These are phyloP conservation scores for Gorgonomyces haynaldii DNA, from an alignment of 192 early-diverging fungal genomes.

Conservation along the genomic window DNA sequence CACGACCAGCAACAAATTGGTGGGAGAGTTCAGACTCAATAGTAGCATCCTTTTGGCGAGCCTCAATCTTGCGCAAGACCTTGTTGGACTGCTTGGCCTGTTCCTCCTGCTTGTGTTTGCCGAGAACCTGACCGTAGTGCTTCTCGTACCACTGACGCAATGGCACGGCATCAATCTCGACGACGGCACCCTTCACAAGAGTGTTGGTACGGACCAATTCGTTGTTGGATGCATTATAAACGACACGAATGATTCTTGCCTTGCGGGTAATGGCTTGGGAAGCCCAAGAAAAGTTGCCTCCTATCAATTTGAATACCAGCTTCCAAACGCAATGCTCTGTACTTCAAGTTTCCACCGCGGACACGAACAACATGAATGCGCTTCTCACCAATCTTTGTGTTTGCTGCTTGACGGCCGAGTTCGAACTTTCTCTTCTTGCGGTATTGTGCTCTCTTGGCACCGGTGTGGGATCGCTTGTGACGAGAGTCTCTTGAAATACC, in stretches of 20 bases:
- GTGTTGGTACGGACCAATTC: constrained; percentile 99
- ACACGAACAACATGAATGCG: constrained; percentile 91
- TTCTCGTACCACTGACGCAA: constrained; percentile 99
- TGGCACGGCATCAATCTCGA: constrained; percentile 97
- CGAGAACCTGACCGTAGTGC: constrained; percentile 64
- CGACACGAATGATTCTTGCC: constrained; percentile 88
- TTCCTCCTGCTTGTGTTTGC: constrained; percentile 2
- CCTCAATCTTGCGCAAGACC: constrained; percentile 75
- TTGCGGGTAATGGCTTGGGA: constrained; percentile 91
- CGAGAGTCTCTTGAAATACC: constrained; percentile 99
- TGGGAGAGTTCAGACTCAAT: constrained; percentile 81
- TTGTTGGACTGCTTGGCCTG: constrained; percentile 52
- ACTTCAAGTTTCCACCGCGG: constrained; percentile 98
- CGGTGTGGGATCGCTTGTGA: constrained; percentile 95
- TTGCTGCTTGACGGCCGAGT: constrained; percentile 94
- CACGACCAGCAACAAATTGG: constrained; percentile 89
- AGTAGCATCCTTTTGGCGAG: constrained; percentile 69
- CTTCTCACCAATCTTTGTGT: constrained; percentile 96
- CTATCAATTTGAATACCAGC: no score
- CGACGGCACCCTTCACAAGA: constrained; percentile 88
- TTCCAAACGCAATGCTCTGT: constrained; percentile 94
- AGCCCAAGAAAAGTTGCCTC: constrained; percentile 99
- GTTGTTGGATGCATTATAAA: constrained; percentile 99
- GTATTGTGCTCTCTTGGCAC: constrained; percentile 98
- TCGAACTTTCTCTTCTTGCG: constrained; percentile 99